A percentile compares a stretch with the other conserved stretches of the same genome.
These are phyloP conservation scores for Maudiozyma pseudohumilis DNA, from an alignment of 805 yeast genomes.

Conservation along the genomic window DNA sequence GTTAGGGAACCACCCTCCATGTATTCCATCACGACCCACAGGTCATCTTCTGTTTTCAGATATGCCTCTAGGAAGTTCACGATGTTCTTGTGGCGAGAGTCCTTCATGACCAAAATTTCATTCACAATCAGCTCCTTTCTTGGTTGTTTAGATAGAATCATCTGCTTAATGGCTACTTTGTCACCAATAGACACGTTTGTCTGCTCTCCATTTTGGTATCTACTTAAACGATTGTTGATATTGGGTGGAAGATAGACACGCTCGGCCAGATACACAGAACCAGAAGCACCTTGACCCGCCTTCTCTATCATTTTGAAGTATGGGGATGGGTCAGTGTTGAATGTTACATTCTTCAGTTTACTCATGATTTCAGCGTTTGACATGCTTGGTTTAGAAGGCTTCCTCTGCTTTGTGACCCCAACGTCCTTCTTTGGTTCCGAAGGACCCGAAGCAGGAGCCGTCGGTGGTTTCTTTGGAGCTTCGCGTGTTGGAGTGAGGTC, in stretches of 20 bases:
- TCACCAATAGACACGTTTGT: slow-evolving; percentile 34
- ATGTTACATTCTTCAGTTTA: slow-evolving; percentile 72
- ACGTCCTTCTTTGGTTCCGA: slow-evolving; percentile 19
- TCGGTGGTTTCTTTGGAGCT: slow-evolving; percentile 26
- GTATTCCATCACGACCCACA: slow-evolving; percentile 99
- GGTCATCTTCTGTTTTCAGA: slow-evolving; percentile 63
- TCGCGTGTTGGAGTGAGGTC: slow-evolving; percentile 18
- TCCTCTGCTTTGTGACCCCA: slow-evolving; percentile 31
- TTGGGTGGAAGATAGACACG: slow-evolving; percentile 36
- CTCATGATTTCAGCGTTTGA: slow-evolving; percentile 84
- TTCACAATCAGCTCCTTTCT: slow-evolving; percentile 90
- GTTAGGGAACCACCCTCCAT: slow-evolving; percentile 99
- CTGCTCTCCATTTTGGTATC: slow-evolving; percentile 11
- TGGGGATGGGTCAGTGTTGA: slow-evolving; percentile 77
- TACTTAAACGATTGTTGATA: slow-evolving; percentile 6
- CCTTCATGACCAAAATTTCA: slow-evolving; percentile 95
- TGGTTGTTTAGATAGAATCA: slow-evolving; percentile 85
- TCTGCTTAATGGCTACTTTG: slow-evolving; percentile 92
- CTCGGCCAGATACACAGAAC: slow-evolving; percentile 84
- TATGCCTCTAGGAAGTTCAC: slow-evolving; percentile 92
- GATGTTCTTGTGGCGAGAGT: slow-evolving; percentile 86
- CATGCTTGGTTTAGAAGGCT: slow-evolving; percentile 51
- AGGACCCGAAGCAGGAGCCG: not conserved
- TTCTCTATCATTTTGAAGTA: slow-evolving; percentile 66
- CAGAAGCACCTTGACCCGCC: slow-evolving; percentile 98